phyloP scores from a whole-genome alignment of 2,329 filamentous ascomycete species.

The Neofusicoccum laricinum region DNA sequence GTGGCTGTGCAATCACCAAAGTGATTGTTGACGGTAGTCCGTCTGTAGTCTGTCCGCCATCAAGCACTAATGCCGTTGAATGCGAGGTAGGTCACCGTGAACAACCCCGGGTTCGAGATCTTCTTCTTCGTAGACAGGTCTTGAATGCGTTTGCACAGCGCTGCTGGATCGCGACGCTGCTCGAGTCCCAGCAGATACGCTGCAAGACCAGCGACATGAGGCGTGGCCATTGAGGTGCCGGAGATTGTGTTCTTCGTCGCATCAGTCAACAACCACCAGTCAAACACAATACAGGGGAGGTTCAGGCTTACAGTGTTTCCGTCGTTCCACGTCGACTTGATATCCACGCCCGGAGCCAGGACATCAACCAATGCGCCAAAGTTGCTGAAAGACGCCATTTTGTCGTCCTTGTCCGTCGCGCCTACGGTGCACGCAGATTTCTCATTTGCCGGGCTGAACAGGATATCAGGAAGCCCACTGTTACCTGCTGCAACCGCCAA shows the following conservation, averaged over 20 bases:
- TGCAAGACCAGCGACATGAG: conserved; percentile 91
- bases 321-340: conserved; percentile 49
- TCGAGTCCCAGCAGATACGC: conserved; percentile 98
- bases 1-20: too few relatives aligned
- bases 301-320: not conserved
- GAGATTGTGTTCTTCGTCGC: conserved; percentile 82
- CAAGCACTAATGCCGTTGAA: conserved; percentile 47
- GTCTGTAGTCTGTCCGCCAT: not conserved
- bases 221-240: conserved; percentile 98
- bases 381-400: conserved; percentile 45
- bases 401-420: conserved; percentile 41
- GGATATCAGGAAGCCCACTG: conserved; percentile 30
- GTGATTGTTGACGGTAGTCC: too few relatives aligned
- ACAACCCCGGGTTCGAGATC: conserved; percentile 42
- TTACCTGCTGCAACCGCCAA: conserved; percentile 48
- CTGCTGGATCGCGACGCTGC: conserved; percentile 40
- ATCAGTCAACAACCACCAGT: not conserved
- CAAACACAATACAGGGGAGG: not conserved
- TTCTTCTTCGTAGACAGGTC: conserved; percentile 41
- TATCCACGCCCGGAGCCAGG: conserved; percentile 56
- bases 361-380: conserved; percentile 54
- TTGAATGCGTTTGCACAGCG: conserved; percentile 49
- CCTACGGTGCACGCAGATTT: conserved; percentile 44
- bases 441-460: conserved; percentile 30
- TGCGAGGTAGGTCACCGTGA: conserved; percentile 53